phyloP scores from a whole-genome alignment of 768 basidiomycete species.

The Hygrocybe coccinea region DNA sequence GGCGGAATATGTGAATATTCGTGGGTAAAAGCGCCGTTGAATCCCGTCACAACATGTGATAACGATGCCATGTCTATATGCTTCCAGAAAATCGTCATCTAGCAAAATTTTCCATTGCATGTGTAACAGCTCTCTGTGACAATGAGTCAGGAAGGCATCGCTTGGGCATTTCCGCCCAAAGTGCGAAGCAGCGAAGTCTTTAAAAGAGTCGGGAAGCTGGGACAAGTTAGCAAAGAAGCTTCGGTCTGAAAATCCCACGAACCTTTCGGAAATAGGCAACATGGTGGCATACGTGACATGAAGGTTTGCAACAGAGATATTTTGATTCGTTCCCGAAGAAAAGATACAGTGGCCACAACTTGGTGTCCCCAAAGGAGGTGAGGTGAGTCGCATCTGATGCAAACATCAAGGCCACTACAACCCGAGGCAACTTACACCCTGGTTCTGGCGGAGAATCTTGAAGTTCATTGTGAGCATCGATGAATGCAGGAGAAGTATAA shows the following conservation, averaged over 20 bases:
- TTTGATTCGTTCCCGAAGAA: constrained; percentile 38
- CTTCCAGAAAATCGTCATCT: constrained; percentile 24
- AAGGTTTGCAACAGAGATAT: constrained; percentile 28
- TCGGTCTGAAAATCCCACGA: not conserved
- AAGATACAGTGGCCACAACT: constrained; percentile 39
- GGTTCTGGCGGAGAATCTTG: constrained; percentile 5
- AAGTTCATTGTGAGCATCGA: constrained; percentile 9
- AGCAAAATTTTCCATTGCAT: constrained; percentile 24
- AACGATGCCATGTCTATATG: constrained; percentile 27
- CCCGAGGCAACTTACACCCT: constrained; percentile 9
- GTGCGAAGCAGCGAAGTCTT: constrained; percentile 18
- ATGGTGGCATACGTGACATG: constrained; percentile 30
- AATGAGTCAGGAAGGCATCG: constrained; percentile 24
- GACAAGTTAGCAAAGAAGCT: not conserved
- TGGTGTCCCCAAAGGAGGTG: constrained; percentile 30
- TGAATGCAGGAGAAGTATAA: constrained; percentile 15
- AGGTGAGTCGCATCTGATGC: constrained; percentile 35
- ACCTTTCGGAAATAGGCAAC: constrained; percentile 39
- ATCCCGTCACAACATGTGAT: constrained; percentile 28
- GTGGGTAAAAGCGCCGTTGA: constrained; percentile 25
- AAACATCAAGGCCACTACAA: constrained; percentile 21
- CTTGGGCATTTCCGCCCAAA: constrained; percentile 8
- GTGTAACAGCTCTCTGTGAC: constrained; percentile 30
- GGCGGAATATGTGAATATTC: constrained; percentile 31
- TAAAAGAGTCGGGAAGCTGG: constrained; percentile 30